Evolutionary conservation across 1,284 basidiomycete genomes (phyloP), one percentile per base, ranked within the genome.

Genomic region (Ceratobasidium sp.): DNA sequence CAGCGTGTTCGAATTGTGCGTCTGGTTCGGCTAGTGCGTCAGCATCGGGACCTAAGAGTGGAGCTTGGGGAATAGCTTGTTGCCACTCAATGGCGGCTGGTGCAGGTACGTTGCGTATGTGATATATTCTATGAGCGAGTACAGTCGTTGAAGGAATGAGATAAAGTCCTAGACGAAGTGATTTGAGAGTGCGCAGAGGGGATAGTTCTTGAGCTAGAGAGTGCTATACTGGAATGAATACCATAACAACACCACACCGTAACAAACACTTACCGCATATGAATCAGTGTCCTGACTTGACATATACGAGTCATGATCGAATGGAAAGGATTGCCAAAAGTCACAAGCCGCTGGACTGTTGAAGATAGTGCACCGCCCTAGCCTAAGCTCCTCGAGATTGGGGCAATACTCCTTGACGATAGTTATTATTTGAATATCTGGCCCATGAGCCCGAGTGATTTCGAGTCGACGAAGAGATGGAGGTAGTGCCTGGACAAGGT

Each of bases 231-330:
- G 33, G 56, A 23, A 28, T 56, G 42, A 69, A 33, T 20, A 46
- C 9, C 20, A 38, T 33, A 56, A 50, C 20, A 28, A n/a, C 26
- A 28, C 28, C 20, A n/a, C n/a, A n/a, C 33, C 9, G 48, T 17
- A 9, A 33, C n/a, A 50, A 23, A 13, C 7, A 54, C 50, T 17
- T 54, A 69, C 67, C 4, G 67, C 46, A 56, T 69, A 69, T 5
- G 7, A 23, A 40, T 70, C 33, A 17, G 68, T 59, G 17, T 40
- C 68, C 17, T 57, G 15, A 7, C 4, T 40, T 3, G 54, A 33
- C 23, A 70, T 57, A 42, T 70, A 70, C 23, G 54, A 33, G 23
- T 70, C 54, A n/a, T 70, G 68, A 15, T 70, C 68, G 3, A 42
- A 44, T 15, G 68, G 68, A 17, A 70, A 59, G 6, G 28, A 17